Evolutionary conservation across 2,329 filamentous ascomycete species (phyloP).

Genomic region (Colletotrichum sp.): DNA sequence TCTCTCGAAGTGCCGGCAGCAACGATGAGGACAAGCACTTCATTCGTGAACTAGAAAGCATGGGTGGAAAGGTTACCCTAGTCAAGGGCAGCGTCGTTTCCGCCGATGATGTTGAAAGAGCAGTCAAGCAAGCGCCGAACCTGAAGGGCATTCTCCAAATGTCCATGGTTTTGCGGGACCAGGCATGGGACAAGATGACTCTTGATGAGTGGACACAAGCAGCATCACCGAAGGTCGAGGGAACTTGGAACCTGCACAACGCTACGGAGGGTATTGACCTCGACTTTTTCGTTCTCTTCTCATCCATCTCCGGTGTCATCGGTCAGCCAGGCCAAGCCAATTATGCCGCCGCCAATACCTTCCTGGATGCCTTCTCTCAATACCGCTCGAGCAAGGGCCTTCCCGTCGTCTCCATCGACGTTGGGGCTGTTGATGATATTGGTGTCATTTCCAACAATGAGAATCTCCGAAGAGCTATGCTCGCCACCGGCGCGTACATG

Average conservation of each 20-base stretch:
- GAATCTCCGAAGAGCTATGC: not conserved
- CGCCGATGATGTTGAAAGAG: conserved; percentile 28
- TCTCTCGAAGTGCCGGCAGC: conserved; percentile 26
- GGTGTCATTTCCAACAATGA: conserved; percentile 35
- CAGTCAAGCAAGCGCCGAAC: conserved; percentile 25
- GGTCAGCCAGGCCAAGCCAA: conserved; percentile 41
- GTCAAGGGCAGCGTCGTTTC: conserved; percentile 36
- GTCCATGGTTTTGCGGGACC: conserved; percentile 37
- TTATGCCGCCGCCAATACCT: conserved; percentile 45
- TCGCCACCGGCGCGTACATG: conserved; percentile 2
- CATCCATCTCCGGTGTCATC: conserved; percentile 37
- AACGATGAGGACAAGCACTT: conserved; percentile 12
- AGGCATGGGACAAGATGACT: conserved; percentile 37
- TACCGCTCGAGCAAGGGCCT: conserved; percentile 38
- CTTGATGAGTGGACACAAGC: conserved; percentile 38
- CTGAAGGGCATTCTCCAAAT: conserved; percentile 45
- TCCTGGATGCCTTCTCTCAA: conserved; percentile 41
- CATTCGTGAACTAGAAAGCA: conserved; percentile 26
- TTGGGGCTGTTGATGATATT: conserved; percentile 40
- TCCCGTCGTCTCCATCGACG: conserved; percentile 41
- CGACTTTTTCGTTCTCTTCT: conserved; percentile 42
- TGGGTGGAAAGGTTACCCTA: conserved; percentile 28
- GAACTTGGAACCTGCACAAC: conserved; percentile 47
- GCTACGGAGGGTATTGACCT: conserved; percentile 17
- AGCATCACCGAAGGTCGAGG: conserved; percentile 42